These are phyloP conservation scores for Ilyonectria sp. DNA, from an alignment of 2,329 filamentous ascomycete genomes.

Conservation along the genomic window DNA sequence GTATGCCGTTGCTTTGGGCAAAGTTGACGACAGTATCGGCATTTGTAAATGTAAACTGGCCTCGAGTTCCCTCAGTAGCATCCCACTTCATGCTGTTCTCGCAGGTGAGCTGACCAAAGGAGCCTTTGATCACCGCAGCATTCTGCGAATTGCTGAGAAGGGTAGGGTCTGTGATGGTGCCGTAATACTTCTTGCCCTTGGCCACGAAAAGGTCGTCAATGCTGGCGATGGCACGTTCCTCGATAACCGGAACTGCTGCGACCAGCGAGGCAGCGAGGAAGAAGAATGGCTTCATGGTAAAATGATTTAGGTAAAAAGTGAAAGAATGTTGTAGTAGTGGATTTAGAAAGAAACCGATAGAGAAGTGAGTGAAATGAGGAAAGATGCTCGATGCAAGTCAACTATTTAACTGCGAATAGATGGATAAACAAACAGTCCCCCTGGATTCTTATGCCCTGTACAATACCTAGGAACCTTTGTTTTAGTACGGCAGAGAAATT, in stretches of 20 bases:
- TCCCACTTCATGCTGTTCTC: constrained; percentile 84
- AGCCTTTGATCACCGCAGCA: constrained; percentile 67
- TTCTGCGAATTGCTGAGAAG: constrained; percentile 65
- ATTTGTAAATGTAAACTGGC: constrained; percentile 69
- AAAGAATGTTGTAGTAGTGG: background rate
- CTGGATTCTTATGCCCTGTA: no score
- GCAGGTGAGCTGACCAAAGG: constrained; percentile 76
- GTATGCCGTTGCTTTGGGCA: constrained; percentile 69
- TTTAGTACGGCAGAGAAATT: background rate
- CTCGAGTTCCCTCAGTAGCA: constrained; percentile 62
- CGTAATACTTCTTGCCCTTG: constrained; percentile 76
- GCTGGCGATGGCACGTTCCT: constrained; percentile 8
- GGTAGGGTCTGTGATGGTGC: constrained; percentile 69
- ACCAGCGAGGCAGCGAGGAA: background rate
- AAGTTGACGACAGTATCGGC: constrained; percentile 74
- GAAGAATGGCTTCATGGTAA: background rate
- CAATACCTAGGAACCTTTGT: background rate
- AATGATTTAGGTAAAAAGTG: background rate
- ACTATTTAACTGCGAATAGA: background rate
- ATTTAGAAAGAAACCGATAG: background rate
- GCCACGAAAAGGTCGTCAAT: constrained; percentile 54
- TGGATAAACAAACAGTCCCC: background rate
- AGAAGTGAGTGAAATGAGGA: background rate
- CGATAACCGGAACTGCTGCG: constrained; percentile 3
- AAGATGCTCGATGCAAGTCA: background rate